Base-by-base conservation (phyloP, 1,284 basidiomycete genomes). In the Porogramme epimiltina region DNA sequence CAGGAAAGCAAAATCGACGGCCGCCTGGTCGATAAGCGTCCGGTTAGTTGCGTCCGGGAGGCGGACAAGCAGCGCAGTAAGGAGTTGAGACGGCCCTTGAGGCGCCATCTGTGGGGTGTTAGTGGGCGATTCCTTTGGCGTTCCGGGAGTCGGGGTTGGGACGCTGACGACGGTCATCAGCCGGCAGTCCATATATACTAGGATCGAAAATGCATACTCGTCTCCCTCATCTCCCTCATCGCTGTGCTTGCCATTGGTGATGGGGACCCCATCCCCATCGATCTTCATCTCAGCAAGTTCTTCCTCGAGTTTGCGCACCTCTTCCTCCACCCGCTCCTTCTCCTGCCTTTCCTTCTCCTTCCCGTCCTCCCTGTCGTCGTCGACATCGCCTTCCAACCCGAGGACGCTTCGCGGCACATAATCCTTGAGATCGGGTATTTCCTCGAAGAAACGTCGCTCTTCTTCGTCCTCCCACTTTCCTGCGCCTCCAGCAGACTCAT, bases 391-490 rank as follows among this genome's bases (percentile, higher is more conserved):
- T 55, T 91, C 90, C 49, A 92, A 76, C n/a, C 94, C 95, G 16
- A 99, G 76, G 20, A 98, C 80, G 34, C 85, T 85, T 44, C 84
- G 86, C 0, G 97, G 97, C 0, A 98, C 93, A 52, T 94, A 90
- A 55, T 96, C 93, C 54, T 88, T 89, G 39, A 99, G 72, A 66
- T 99, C 96, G 47, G 93, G 82, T 28, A 98, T 76, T 57, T 98
- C 94, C 67, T 98, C 95, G 66, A 91, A 99, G 72, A 98, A 99
- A 45, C 87, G 79, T 37, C 91, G 81, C 67, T 98, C 95, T 71
- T 99, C 97, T 58, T 99, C 97, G 63, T 99, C 97, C 67, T 95
- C 93, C 97, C 97, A 99, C 64, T 98, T 96, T 3, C 93, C 91
- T 4, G 89, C 88, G 3, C 93, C 90, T 2, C 89, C 87, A 70